phyloP scores from a whole-genome alignment of 75 land plant species.

The Selaginella tamariscina region DNA sequence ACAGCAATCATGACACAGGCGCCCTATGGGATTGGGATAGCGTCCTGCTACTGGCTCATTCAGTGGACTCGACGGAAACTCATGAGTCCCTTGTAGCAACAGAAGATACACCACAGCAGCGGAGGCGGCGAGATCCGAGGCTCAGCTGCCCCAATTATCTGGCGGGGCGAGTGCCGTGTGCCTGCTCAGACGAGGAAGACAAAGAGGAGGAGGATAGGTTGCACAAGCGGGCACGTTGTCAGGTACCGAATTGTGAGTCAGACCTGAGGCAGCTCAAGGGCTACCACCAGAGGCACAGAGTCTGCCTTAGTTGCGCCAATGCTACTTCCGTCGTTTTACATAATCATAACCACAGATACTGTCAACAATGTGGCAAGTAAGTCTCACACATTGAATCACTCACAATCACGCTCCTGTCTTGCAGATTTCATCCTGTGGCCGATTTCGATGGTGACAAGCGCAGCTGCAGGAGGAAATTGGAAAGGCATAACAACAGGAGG shows the following conservation, averaged over 20 bases:
- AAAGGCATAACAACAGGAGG: conserved; percentile 82
- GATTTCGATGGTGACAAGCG: conserved; percentile 97
- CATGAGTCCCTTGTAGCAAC: not conserved
- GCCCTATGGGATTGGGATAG: not conserved
- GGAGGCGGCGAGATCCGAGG: conserved; percentile 73
- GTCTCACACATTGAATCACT: conserved; percentile 13
- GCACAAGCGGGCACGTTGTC: conserved; percentile 58
- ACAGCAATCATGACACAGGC: not conserved
- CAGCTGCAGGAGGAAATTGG: conserved; percentile 91
- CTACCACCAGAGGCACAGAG: conserved; percentile 81
- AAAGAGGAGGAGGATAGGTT: conserved; percentile 15
- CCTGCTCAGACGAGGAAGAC: conserved; percentile 68
- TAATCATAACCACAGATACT: conserved; percentile 58
- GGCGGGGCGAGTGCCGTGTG: conserved; percentile 90
- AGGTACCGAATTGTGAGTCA: conserved; percentile 72
- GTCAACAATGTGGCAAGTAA: conserved; percentile 99
- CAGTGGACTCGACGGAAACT: not conserved
- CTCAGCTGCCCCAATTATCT: conserved; percentile 63
- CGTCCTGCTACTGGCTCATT: not conserved
- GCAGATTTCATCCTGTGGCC: conserved; percentile 75
- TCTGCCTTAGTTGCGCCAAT: conserved; percentile 72
- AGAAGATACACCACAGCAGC: conserved; percentile 10
- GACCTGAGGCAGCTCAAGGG: conserved; percentile 79
- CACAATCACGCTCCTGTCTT: not conserved
- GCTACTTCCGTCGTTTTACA: conserved; percentile 50